phyloP scores from a whole-genome alignment of 2,329 filamentous ascomycete species.

The Drechslerella stenobrocha region DNA sequence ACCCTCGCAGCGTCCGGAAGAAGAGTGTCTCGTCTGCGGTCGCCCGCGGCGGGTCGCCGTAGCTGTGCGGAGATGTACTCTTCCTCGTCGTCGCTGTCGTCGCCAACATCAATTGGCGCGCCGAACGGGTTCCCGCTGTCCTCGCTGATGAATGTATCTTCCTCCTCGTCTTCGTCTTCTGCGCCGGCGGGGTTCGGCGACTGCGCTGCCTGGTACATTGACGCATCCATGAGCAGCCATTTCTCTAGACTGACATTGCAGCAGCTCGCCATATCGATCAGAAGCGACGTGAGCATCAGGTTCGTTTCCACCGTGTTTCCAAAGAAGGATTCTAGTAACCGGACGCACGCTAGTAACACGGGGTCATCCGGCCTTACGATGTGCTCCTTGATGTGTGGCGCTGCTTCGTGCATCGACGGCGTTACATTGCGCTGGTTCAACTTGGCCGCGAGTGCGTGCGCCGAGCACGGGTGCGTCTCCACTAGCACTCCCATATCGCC shows the following conservation, averaged over 20 bases:
- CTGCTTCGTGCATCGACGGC: conserved; percentile 62
- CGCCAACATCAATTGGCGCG: conserved; percentile 15
- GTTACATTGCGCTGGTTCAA: conserved; percentile 63
- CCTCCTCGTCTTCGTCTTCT: conserved; percentile 52
- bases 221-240: conserved; percentile 80
- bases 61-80: conserved; percentile 29
- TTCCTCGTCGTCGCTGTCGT: conserved; percentile 29
- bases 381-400: conserved; percentile 64
- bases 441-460: conserved; percentile 68
- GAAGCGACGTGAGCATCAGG: conserved; percentile 77
- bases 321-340: conserved; percentile 78
- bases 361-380: conserved; percentile 67
- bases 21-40: conserved; percentile 32
- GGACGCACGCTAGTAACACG: conserved; percentile 67
- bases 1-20: conserved; percentile 55
- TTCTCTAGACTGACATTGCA: conserved; percentile 82
- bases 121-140: conserved; percentile 51
- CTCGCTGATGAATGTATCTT: conserved; percentile 51
- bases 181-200: conserved; percentile 55
- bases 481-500: conserved; percentile 71
- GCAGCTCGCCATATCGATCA: conserved; percentile 81
- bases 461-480: conserved; percentile 73
- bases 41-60: conserved; percentile 52
- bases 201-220: conserved; percentile 61
- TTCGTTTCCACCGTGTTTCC: conserved; percentile 91